These are phyloP conservation scores for Colletotrichum abscissum DNA, from an alignment of 2,329 filamentous ascomycete genomes.

Conservation along the genomic window DNA sequence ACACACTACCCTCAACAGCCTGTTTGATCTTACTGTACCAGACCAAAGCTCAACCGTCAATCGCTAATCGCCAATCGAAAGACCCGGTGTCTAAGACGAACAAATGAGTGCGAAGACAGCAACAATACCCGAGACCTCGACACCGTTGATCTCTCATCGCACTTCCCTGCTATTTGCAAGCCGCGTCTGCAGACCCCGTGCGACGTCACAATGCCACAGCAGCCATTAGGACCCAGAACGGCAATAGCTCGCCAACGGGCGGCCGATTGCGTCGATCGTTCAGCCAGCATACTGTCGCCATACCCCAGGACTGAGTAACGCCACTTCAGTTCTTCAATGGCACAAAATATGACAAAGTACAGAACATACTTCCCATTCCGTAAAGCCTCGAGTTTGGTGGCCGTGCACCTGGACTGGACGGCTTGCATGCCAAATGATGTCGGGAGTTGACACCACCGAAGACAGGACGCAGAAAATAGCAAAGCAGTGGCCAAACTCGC, in stretches of 20 bases:
- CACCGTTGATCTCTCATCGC: not conserved
- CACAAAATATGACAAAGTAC: not conserved
- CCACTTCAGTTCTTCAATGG: not conserved
- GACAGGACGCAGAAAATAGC: not conserved
- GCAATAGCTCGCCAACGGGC: slow-evolving; percentile 27
- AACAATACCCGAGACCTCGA: not conserved
- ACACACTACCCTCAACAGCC: not conserved
- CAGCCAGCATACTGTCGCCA: slow-evolving; percentile 24
- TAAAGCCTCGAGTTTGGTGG: not conserved
- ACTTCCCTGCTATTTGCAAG: not conserved
- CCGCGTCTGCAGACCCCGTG: slow-evolving; percentile 15
- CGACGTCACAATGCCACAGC: slow-evolving; percentile 12
- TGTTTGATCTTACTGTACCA: not conserved
- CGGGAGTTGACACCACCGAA: not conserved
- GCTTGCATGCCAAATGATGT: not conserved
- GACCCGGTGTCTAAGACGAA: not conserved
- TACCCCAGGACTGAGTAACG: slow-evolving; percentile 1
- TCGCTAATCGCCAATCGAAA: not conserved
- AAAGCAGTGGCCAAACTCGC: not conserved
- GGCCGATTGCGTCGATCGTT: slow-evolving; percentile 34
- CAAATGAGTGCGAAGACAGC: not conserved
- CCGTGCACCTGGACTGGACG: not conserved
- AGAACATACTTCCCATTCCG: not conserved
- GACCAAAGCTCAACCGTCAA: not conserved
- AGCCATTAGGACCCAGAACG: slow-evolving; percentile 20